Conservation (phyloP, 345 rosid genomes). For the Cardiospermum halicacabum region DNA sequence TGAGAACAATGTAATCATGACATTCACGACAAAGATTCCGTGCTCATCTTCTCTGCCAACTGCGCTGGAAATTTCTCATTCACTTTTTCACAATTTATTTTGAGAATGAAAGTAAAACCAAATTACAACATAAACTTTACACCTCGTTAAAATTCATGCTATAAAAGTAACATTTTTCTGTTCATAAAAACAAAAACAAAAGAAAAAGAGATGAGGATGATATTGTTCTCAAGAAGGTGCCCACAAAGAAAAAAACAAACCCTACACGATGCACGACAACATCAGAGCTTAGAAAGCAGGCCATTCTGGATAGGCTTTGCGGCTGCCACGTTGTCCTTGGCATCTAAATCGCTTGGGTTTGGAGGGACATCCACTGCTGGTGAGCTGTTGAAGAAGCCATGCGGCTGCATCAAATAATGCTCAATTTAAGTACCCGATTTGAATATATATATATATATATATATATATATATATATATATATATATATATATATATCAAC, state of each 20-base stretch:
- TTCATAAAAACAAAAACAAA: not conserved
- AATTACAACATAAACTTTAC: not conserved
- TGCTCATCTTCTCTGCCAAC: not conserved
- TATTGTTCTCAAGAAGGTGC: not conserved
- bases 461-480: too few species aligned
- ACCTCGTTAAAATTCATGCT: not conserved
- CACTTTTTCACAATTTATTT: too few species aligned
- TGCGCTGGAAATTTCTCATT: not conserved
- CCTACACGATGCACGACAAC: not conserved
- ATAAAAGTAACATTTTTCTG: not conserved
- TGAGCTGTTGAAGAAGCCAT: slow-evolving; percentile 73
- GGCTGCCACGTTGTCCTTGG: slow-evolving; percentile 35
- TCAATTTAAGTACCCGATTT: not conserved
- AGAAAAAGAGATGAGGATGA: not conserved
- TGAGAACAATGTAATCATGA: not conserved
- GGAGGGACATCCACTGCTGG: slow-evolving; percentile 72
- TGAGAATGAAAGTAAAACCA: too few species aligned
- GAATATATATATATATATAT: too few species aligned
- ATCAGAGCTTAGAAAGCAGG: slow-evolving; percentile 47
- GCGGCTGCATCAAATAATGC: slow-evolving; percentile 45
- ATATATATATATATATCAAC: too few species aligned
- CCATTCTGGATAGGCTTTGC: slow-evolving; percentile 41
- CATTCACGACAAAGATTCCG: not conserved
- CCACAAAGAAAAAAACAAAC: not conserved
- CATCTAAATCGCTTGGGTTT: slow-evolving; percentile 36